These are phyloP conservation scores for Anethum foeniculum DNA, from an alignment of 140 eudicot genomes.

Conservation along the genomic window DNA sequence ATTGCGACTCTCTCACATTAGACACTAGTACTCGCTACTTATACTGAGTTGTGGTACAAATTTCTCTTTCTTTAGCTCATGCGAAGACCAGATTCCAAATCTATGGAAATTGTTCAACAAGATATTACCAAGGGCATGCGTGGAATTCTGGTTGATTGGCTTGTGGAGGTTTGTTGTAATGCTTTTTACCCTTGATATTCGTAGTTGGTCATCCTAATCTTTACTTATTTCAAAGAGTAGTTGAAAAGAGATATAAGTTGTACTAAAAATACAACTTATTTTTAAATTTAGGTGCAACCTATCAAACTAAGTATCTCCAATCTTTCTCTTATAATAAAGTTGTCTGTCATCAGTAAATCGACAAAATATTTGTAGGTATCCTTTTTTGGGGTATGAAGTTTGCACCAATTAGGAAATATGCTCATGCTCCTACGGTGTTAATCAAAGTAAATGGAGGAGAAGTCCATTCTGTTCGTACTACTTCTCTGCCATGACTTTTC, in stretches of 20 bases:
- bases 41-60: conserved; percentile 1
- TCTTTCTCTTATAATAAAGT: background rate
- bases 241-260: background rate
- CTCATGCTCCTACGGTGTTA: background rate
- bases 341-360: background rate
- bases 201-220: background rate
- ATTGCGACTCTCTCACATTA: background rate
- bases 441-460: background rate
- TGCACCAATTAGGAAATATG: background rate
- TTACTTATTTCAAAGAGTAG: background rate
- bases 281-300: background rate
- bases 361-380: background rate
- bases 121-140: conserved; percentile 69
- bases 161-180: conserved; percentile 64
- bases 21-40: background rate
- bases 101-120: conserved; percentile 54
- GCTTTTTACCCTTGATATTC: background rate
- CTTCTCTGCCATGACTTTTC: background rate
- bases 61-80: conserved; percentile 34
- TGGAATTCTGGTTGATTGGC: conserved; percentile 72
- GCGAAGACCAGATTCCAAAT: conserved; percentile 35
- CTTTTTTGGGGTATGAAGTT: background rate
- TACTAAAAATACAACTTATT: background rate
- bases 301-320: background rate
- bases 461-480: background rate